Evolutionary conservation across 805 yeast genomes (phyloP), one percentile per base, ranked within the genome.

Genomic region (Kuraishia ogatae): DNA sequence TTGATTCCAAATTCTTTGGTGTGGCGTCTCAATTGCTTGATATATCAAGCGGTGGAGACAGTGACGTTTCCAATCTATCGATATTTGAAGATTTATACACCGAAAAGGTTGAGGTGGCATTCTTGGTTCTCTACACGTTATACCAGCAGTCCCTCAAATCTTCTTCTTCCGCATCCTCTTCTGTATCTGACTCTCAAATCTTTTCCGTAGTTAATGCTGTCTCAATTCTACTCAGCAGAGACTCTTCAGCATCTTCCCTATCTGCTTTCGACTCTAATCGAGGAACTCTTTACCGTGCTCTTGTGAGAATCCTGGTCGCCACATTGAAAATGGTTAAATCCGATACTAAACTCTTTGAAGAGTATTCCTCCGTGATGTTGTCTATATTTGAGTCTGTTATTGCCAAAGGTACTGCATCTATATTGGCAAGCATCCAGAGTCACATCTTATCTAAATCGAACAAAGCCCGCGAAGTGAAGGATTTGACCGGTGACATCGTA

Each of bases 51-150:
- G 66, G 71, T 29, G 72, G 75, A 1, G 83, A 80, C 56, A 87
- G 87, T 8, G 67, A 76, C 1, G 75, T 80, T 1, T 69, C 79
- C 1, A 72, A 76, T 1, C 54, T 35, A 35, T 35, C 43, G 17
- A 3, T 77, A 4, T 81, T 82, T 61, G 66, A 70, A 2, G 78
- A 77, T 20, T 74, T 85, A 2, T 82, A 77, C 60, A 76, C 80
- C 51, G 87, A 80, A 53, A 77, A 96, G 52, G 72, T 84, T 47
- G 92, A 89, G 62, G 69, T 89, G 48, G 76, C 87, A 56, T 76
- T 91, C 70, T 76, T 82, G 66, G 71, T 77, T 22, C 67, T 71
- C 49, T 72, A 75, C 55, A 67, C 79, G 2, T 63, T 78, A 39
- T 74, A 77, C 47, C 62, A 61, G 28, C 50, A 54, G 11, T 55